These are phyloP conservation scores for Linanthus parryae DNA, from an alignment of 148 eudicot genomes.

Conservation along the genomic window DNA sequence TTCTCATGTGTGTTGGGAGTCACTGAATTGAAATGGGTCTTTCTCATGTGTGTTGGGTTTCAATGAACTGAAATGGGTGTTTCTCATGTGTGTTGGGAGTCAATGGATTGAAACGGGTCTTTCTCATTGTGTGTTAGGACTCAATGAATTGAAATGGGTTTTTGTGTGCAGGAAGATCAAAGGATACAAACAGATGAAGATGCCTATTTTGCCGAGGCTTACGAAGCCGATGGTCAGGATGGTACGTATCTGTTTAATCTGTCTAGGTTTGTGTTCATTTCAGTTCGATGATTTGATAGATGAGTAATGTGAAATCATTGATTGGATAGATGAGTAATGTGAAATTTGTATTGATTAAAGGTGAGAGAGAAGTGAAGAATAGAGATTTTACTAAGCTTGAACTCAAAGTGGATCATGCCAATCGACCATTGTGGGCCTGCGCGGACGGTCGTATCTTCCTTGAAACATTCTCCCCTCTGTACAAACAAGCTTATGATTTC, in stretches of 20 bases:
- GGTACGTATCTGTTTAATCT: too few relatives aligned
- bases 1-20: too few relatives aligned
- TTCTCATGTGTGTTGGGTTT: too few relatives aligned
- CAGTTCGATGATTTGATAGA: too few relatives aligned
- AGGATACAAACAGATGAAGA: constrained; percentile 7
- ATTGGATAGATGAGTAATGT: constrained; percentile 4
- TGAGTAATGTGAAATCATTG: too few relatives aligned
- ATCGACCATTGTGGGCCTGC: constrained; percentile 98
- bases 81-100: too few relatives aligned
- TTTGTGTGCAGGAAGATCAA: constrained; percentile 12
- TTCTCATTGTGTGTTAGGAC: too few relatives aligned
- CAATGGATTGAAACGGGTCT: too few relatives aligned
- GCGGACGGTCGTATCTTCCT: constrained; percentile 97
- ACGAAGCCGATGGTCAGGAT: background rate
- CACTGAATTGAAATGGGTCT: too few relatives aligned
- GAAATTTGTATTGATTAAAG: constrained; percentile 8
- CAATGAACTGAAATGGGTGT: too few relatives aligned
- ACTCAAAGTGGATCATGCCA: constrained; percentile 79
- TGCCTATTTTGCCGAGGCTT: background rate
- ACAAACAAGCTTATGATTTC: constrained; percentile 98
- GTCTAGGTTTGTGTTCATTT: too few relatives aligned
- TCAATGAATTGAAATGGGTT: too few relatives aligned
- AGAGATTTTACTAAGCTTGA: constrained; percentile 85
- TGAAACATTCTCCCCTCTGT: constrained; percentile 86
- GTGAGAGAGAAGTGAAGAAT: constrained; percentile 51